These are phyloP conservation scores for Aspergillus latus DNA, from an alignment of 2,329 filamentous ascomycete genomes.

Conservation along the genomic window DNA sequence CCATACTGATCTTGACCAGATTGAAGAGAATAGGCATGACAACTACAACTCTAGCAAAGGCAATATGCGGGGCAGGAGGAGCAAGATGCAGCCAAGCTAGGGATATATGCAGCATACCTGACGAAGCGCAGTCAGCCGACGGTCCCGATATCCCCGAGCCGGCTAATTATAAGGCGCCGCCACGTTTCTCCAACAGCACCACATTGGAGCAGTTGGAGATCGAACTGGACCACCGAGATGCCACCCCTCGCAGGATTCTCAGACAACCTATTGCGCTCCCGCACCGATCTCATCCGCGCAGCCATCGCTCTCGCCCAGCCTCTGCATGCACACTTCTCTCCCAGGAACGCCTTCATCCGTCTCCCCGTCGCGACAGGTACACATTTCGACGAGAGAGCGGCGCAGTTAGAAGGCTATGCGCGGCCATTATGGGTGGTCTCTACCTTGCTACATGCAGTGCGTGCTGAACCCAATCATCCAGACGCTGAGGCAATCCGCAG, in stretches of 20 bases:
- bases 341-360: constrained; percentile 14
- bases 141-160: constrained; percentile 7
- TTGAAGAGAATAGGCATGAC: no score
- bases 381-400: constrained; percentile 23
- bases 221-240: constrained; percentile 8
- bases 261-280: constrained; percentile 19
- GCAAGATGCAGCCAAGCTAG: no score
- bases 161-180: no score
- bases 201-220: no score
- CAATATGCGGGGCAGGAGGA: no score
- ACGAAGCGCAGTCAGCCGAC: constrained; percentile 18
- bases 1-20: no score
- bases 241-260: constrained; percentile 20
- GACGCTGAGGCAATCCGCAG: not conserved
- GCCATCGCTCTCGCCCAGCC: constrained; percentile 19
- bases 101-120: no score
- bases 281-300: constrained; percentile 17
- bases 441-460: constrained; percentile 26
- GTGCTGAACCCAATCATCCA: not conserved
- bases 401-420: constrained; percentile 37
- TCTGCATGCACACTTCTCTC: constrained; percentile 20
- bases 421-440: constrained; percentile 34
- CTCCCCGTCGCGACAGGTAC: constrained; percentile 21
- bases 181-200: no score
- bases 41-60: no score